These are phyloP conservation scores for Strobilomyces echinocephalus DNA, from an alignment of 768 basidiomycete genomes.

Conservation along the genomic window DNA sequence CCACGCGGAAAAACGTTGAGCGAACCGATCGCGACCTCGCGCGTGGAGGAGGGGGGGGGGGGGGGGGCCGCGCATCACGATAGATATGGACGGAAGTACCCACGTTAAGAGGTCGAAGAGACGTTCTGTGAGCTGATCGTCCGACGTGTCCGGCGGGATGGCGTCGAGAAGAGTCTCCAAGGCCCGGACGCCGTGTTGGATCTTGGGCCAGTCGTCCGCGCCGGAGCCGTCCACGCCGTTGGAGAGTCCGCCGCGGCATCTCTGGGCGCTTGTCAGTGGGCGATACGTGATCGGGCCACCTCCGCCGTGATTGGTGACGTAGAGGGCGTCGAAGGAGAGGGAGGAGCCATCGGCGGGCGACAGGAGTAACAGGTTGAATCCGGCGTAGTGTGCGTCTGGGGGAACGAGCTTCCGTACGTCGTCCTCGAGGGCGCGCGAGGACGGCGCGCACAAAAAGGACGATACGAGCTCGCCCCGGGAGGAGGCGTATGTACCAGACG, in stretches of 20 bases:
- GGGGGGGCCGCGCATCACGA: not conserved
- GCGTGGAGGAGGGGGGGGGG: not conserved
- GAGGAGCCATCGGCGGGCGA: slow-evolving; percentile 40
- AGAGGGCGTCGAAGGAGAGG: slow-evolving; percentile 43
- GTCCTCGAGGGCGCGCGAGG: slow-evolving; percentile 43
- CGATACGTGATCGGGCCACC: slow-evolving; percentile 56
- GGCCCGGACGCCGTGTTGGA: slow-evolving; percentile 49
- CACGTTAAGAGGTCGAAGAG: slow-evolving; percentile 70
- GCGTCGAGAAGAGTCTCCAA: slow-evolving; percentile 42
- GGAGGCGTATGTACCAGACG: slow-evolving; percentile 40
- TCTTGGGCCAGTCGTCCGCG: slow-evolving; percentile 69
- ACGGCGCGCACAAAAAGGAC: slow-evolving; percentile 58
- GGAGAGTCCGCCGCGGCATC: slow-evolving; percentile 57
- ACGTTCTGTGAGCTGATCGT: slow-evolving; percentile 49
- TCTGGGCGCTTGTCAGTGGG: slow-evolving; percentile 46
- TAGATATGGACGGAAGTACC: slow-evolving; percentile 29
- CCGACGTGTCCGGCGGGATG: slow-evolving; percentile 36
- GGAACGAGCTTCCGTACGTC: slow-evolving; percentile 45
- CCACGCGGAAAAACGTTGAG: not conserved
- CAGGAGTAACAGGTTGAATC: slow-evolving; percentile 77
- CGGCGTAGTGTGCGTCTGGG: slow-evolving; percentile 56
- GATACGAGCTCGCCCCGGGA: slow-evolving; percentile 69
- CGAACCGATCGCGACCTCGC: not conserved
- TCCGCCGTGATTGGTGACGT: slow-evolving; percentile 69
- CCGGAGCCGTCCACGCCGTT: slow-evolving; percentile 69